Evolutionary conservation across 352 stramenopile genomes (phyloP).

Genomic region (Phytopythium cucurbitacearum): DNA sequence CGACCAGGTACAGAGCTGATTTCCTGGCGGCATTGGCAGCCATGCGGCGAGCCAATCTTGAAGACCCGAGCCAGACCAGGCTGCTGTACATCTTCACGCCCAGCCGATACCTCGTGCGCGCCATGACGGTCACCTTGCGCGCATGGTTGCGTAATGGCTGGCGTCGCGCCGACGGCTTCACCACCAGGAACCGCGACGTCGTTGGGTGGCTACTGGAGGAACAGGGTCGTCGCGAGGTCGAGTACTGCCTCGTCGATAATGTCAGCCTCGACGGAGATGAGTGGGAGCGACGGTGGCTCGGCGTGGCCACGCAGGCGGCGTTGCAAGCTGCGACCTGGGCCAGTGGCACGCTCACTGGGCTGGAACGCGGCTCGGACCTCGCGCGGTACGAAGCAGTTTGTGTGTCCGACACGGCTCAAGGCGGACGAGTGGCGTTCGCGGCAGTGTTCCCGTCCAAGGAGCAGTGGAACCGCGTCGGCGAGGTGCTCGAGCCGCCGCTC

Average conservation of each 20-base stretch:
- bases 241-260: slow-evolving; percentile 7
- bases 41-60: background rate
- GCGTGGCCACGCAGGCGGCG: slow-evolving; percentile 4
- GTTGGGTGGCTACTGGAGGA: slow-evolving; percentile 3
- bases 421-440: slow-evolving; percentile 41
- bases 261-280: slow-evolving; percentile 6
- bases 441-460: slow-evolving; percentile 66
- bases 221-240: background rate
- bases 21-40: slow-evolving; percentile 7
- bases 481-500: slow-evolving; percentile 26
- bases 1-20: slow-evolving; percentile 9
- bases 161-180: background rate
- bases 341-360: too few relatives aligned
- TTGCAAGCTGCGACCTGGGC: background rate
- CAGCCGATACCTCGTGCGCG: slow-evolving; percentile 9
- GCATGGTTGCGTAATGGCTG: slow-evolving; percentile 10
- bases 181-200: slow-evolving; percentile 13
- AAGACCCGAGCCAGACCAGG: slow-evolving; percentile 4
- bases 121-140: slow-evolving; percentile 5
- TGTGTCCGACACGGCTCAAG: background rate
- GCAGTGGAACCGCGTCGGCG: slow-evolving; percentile 54
- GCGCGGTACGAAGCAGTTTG: slow-evolving; percentile 4
- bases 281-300: slow-evolving; percentile 13
- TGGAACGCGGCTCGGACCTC: background rate
- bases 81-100: slow-evolving; percentile 12